Evolutionary conservation across 2,329 filamentous ascomycete genomes (phyloP), one percentile per base, ranked within the genome.

Genomic region (Scedosporium boydii): DNA sequence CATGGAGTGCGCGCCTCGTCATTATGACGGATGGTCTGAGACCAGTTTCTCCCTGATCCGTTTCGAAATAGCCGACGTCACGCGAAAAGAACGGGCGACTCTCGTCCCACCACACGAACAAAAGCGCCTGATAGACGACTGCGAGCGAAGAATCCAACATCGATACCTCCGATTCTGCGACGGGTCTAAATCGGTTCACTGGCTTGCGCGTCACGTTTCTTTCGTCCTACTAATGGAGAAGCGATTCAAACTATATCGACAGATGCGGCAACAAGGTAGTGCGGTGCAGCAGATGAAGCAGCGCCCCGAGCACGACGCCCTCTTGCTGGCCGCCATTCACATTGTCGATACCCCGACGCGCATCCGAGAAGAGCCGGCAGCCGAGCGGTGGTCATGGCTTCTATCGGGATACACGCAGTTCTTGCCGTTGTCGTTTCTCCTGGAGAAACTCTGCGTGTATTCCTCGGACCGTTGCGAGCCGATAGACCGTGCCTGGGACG

Each of bases 371-470:
- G 58, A 60, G 26, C 58, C 58, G 4, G 23, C 27, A 4, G 58
- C 58, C 2, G 16, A 34, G 7, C 58, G 38, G 18, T 60, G 58
- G 58, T 27, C 26, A 5, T 60, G 58, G 58, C 29, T 42, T 9
- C 58, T 60, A 1, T 4, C 16, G 14, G 58, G 7, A 3, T 60
- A 60, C 58, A 60, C 51, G 58, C 58, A 60, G 26, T 60, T 60
- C 42, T n/a, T 26, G 23, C 58, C 58, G 4, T 42, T 60, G 42
- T 60, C 58, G 1, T 60, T 60, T n/a, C 44, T 60, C 6, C 26
- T 60, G 10, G 27, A 12, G 14, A 42, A 60, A 18, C 42, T 60
- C 3, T 29, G 58, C 41, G 10, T 38, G 29, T 38, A 58, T n/a
- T 23, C n/a, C 14, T 58, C 56, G 3, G 27, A 29, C 3, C 4